A percentile compares a stretch with the other conserved stretches of the same genome.
These are phyloP conservation scores for Diaporthe longicolla DNA, from an alignment of 2,329 filamentous ascomycete genomes.

Conservation along the genomic window DNA sequence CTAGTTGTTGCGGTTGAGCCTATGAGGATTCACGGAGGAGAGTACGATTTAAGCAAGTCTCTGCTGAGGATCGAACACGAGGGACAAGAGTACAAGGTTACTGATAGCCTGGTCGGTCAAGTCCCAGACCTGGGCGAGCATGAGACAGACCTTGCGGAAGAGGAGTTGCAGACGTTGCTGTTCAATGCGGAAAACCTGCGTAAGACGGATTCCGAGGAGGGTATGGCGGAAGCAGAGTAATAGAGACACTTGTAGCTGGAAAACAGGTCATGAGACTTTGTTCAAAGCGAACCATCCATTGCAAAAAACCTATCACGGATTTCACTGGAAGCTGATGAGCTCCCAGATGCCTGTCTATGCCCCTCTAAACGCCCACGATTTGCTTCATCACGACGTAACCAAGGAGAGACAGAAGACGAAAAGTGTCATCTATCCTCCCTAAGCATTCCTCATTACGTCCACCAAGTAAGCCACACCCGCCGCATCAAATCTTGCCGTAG, in stretches of 20 bases:
- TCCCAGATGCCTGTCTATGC: slow-evolving; percentile 42
- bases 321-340: slow-evolving; percentile 34
- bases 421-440: slow-evolving; percentile 32
- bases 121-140: slow-evolving; percentile 45
- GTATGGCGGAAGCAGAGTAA: slow-evolving; percentile 41
- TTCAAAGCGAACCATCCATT: slow-evolving; percentile 37
- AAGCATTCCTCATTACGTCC: slow-evolving; percentile 35
- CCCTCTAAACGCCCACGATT: slow-evolving; percentile 43
- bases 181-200: slow-evolving; percentile 64
- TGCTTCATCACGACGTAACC: slow-evolving; percentile 39
- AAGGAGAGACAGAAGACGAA: slow-evolving; percentile 35
- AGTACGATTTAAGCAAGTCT: slow-evolving; percentile 40
- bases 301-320: slow-evolving; percentile 28
- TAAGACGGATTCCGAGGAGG: slow-evolving; percentile 57
- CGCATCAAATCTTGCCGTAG: slow-evolving; percentile 8
- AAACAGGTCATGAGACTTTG: slow-evolving; percentile 7
- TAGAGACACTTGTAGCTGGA: background rate
- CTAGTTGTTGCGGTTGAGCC: slow-evolving; percentile 60
- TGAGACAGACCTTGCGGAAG: slow-evolving; percentile 53
- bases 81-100: slow-evolving; percentile 43
- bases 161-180: slow-evolving; percentile 59
- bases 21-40: slow-evolving; percentile 37
- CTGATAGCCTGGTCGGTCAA: slow-evolving; percentile 43
- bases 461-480: background rate
- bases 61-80: slow-evolving; percentile 24